Evolutionary conservation across 192 early-diverging fungal genomes (phyloP).

Genomic region (Backusella westeae): DNA sequence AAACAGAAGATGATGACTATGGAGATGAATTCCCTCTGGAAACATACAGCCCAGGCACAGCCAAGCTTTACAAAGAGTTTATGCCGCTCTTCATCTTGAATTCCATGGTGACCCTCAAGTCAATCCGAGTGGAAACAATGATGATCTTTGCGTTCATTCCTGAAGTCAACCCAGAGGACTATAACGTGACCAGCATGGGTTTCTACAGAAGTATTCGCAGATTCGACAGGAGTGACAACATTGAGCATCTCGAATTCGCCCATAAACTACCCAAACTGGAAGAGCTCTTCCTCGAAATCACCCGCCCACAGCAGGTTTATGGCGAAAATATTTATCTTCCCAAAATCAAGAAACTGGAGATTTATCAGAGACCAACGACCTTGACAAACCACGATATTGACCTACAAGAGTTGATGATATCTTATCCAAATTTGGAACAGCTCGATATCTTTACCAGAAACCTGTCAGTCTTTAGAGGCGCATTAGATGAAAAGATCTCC

Average conservation of each 20-base stretch:
- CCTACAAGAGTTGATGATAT: neutral
- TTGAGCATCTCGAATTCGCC: neutral
- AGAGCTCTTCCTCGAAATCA: neutral
- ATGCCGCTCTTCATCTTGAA: neutral
- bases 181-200: neutral
- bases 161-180: neutral
- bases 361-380: neutral
- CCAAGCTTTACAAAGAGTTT: neutral
- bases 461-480: neutral
- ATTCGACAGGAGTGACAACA: neutral
- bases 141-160: neutral
- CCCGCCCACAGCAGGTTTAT: neutral
- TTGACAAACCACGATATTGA: neutral
- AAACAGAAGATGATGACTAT: neutral
- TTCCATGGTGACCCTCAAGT: neutral
- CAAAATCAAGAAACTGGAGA: too few relatives aligned
- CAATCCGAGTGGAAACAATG: neutral
- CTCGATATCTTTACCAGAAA: neutral
- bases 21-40: neutral
- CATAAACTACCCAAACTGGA: neutral
- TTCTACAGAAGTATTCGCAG: neutral
- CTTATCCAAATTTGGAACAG: neutral
- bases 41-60: neutral
- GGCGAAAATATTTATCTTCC: neutral
- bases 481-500: neutral